phyloP scores from a whole-genome alignment of 768 basidiomycete species.

The Pulveroboletus sp. region DNA sequence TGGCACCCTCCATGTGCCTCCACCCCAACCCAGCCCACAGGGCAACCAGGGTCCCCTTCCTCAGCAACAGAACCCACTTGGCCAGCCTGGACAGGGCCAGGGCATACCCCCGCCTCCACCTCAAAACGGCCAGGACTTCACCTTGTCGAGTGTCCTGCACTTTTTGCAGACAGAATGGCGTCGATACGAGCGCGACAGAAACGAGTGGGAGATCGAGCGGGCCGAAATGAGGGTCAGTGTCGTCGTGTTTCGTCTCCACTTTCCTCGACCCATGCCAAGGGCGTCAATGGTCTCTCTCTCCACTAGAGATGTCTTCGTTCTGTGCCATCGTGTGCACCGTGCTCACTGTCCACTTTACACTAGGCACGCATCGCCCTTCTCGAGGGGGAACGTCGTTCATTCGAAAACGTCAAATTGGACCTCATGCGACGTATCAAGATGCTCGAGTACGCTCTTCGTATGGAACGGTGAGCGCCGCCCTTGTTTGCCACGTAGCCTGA shows the following conservation, averaged over 20 bases:
- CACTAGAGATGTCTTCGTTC: neutral
- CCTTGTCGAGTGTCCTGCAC: slow-evolving; percentile 91
- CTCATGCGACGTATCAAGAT: slow-evolving; percentile 97
- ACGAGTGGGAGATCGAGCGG: slow-evolving; percentile 99
- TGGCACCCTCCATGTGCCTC: slow-evolving; percentile 64
- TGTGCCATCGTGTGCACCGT: neutral
- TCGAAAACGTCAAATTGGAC: slow-evolving; percentile 96
- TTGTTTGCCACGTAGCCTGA: slow-evolving; percentile 3
- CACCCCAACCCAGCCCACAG: slow-evolving; percentile 42
- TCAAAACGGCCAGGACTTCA: slow-evolving; percentile 89
- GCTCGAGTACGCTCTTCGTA: slow-evolving; percentile 95
- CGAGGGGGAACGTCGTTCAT: slow-evolving; percentile 94
- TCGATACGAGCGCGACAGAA: slow-evolving; percentile 95
- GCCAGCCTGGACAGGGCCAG: slow-evolving; percentile 24
- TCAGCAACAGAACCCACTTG: slow-evolving; percentile 55
- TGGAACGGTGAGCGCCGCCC: slow-evolving; percentile 75
- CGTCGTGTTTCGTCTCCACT: neutral
- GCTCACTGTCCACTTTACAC: neutral
- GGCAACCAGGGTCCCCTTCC: slow-evolving; percentile 40
- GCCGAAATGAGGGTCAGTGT: slow-evolving; percentile 94
- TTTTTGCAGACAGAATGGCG: slow-evolving; percentile 99
- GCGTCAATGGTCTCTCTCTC: too few species aligned
- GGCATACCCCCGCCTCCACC: slow-evolving; percentile 54
- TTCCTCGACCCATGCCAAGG: neutral
- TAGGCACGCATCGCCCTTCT: slow-evolving; percentile 96